Percentiles rank a stretch among this genome's conserved stretches.
These are phyloP conservation scores for Purshia tridentata DNA, from an alignment of 306 rosid species.

Conservation along the genomic window DNA sequence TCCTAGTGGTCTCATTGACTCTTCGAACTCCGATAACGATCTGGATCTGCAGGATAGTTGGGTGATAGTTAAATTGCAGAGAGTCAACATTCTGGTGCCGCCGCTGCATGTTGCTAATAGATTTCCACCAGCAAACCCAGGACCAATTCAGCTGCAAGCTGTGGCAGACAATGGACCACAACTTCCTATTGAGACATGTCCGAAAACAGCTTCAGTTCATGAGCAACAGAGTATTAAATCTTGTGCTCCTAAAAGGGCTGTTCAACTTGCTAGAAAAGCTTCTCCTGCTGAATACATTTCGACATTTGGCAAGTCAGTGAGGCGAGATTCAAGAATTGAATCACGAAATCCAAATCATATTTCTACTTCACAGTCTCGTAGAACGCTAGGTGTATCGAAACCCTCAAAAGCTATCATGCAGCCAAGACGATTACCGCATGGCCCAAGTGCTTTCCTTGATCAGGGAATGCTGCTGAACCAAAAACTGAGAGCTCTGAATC, in stretches of 20 bases:
- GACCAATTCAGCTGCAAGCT: slow-evolving; percentile 43
- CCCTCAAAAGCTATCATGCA: slow-evolving; percentile 39
- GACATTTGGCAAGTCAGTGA: slow-evolving; percentile 33
- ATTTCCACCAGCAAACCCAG: slow-evolving; percentile 35
- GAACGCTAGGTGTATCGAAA: slow-evolving; percentile 43
- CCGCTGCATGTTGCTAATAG: slow-evolving; percentile 38
- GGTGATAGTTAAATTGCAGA: slow-evolving; percentile 86
- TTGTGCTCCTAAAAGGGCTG: slow-evolving; percentile 20
- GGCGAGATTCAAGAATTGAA: slow-evolving; percentile 31
- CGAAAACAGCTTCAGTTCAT: slow-evolving; percentile 26
- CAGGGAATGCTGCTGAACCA: slow-evolving; percentile 41
- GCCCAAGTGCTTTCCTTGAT: slow-evolving; percentile 33
- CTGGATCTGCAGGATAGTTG: slow-evolving; percentile 49
- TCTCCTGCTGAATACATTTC: slow-evolving; percentile 27
- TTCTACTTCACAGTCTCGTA: slow-evolving; percentile 34
- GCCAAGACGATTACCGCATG: slow-evolving; percentile 41
- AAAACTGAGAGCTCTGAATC: slow-evolving; percentile 68
- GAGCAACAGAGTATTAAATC: slow-evolving; percentile 39
- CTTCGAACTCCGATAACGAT: slow-evolving; percentile 30
- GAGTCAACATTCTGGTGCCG: slow-evolving; percentile 71
- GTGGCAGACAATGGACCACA: slow-evolving; percentile 35
- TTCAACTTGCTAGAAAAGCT: slow-evolving; percentile 26
- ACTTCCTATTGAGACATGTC: slow-evolving; percentile 33
- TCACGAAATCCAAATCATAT: slow-evolving; percentile 34
- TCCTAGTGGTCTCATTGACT: slow-evolving; percentile 31